A percentile compares a stretch with the other conserved stretches of the same genome.
These are phyloP conservation scores for Guyanaporus albipodus DNA, from an alignment of 768 basidiomycete genomes.

Conservation along the genomic window DNA sequence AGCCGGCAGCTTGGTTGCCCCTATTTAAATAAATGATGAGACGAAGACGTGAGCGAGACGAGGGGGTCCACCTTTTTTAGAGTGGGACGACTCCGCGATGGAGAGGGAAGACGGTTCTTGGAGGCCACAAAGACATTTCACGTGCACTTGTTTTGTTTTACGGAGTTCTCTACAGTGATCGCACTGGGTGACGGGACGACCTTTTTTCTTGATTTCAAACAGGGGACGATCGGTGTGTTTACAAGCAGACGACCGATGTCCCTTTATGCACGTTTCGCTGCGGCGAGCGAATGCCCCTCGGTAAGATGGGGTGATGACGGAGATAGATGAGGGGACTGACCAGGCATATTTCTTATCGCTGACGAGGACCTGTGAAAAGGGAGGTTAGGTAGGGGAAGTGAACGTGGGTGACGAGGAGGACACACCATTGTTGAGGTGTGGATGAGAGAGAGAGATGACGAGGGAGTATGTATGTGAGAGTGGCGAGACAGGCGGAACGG, in stretches of 20 bases:
- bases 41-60: too few relatives aligned
- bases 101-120: slow-evolving; percentile 33
- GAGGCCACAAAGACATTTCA: slow-evolving; percentile 39
- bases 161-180: slow-evolving; percentile 44
- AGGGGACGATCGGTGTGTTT: slow-evolving; percentile 85
- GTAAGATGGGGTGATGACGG: slow-evolving; percentile 4
- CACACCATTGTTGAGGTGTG: slow-evolving; percentile 55
- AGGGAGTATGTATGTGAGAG: slow-evolving; percentile 1
- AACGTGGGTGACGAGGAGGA: slow-evolving; percentile 3
- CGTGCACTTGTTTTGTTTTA: slow-evolving; percentile 45
- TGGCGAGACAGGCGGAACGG: slow-evolving; percentile 29
- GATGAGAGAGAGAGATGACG: slow-evolving; percentile 11
- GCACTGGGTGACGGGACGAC: slow-evolving; percentile 54
- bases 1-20: slow-evolving; percentile 55
- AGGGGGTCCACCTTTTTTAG: slow-evolving; percentile 72
- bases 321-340: slow-evolving; percentile 39
- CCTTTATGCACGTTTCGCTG: slow-evolving; percentile 93
- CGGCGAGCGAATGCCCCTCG: background rate
- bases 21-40: slow-evolving; percentile 40
- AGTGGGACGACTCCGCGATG: slow-evolving; percentile 26
- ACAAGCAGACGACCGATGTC: slow-evolving; percentile 86
- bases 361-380: slow-evolving; percentile 54
- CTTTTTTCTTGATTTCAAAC: slow-evolving; percentile 75
- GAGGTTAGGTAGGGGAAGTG: slow-evolving; percentile 1
- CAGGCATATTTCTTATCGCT: slow-evolving; percentile 80